Base-by-base conservation (phyloP, 2,329 filamentous ascomycete species). In the Diplodia intermedia region DNA sequence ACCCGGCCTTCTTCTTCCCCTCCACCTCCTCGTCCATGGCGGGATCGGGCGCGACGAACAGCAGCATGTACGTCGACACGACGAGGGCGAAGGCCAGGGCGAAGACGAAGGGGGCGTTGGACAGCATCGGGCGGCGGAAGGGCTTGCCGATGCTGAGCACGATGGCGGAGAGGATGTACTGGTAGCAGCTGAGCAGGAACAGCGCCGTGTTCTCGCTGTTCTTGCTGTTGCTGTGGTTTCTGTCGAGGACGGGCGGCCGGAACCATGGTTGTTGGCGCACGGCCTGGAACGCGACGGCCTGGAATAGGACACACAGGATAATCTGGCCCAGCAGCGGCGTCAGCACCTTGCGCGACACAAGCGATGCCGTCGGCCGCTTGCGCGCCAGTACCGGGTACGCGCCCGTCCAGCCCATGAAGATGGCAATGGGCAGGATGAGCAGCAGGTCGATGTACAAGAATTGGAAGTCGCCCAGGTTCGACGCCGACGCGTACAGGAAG, bases 351-450 rank as follows among this genome's bases (percentile, higher is more conserved):
- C 93, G 87, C 1, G 92, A 96, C 1, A 99, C 94, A 5, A 99
- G 86, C 73, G 94, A 91, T 18, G 95, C 94, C 0, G 93, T 98
- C 3, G 95, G 95, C 43, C 93, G 86, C 79, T 98, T 99, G 68
- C 86, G 88, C 73, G 89, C 91, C 15, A 99, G 86, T 47, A 86
- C 83, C 2, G 89, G 89, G 75, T 90, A 93, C 1, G 96, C 91
- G 6, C 91, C 93, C 29, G 92, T 93, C 95, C 96, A 98, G 72
- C 95, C 94, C 95, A 99, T 99, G 78, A 98, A 98, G 69, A 99
- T 92, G 29, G 95, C 95, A 73, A 99, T 97, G 4, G 95, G 95
- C 3, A 99, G 83, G 75, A 99, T 99, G 68, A 99, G 88, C 3
- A 91, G 84, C 15, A 99, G 85, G 74, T 99, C 95, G 75, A 99